Percentiles rank a stretch among this genome's conserved stretches.
phyloP scores from a whole-genome alignment of 139 green algal species.

The Diplosphaera chodatii region DNA sequence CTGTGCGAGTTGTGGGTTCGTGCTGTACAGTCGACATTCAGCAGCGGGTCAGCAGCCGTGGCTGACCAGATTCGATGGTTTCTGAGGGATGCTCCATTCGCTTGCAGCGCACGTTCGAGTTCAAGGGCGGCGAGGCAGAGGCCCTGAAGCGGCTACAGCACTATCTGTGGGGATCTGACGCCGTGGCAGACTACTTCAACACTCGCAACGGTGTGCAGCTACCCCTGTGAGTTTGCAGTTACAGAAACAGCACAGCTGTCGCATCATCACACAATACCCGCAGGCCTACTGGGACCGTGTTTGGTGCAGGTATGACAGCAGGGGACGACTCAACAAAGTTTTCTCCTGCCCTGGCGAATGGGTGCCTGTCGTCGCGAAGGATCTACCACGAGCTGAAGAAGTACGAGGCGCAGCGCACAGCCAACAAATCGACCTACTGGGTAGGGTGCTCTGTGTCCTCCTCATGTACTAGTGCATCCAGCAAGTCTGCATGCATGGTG shows the following conservation, averaged over 20 bases:
- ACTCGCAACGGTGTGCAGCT: constrained; percentile 43
- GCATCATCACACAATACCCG: too few relatives aligned
- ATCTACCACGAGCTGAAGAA: constrained; percentile 66
- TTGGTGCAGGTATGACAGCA: constrained; percentile 80
- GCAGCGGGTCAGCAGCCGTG: too few relatives aligned
- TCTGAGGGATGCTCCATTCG: too few relatives aligned
- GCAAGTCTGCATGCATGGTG: constrained; percentile 22
- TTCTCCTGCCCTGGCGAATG: constrained; percentile 81
- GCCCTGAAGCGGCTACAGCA: constrained; percentile 84
- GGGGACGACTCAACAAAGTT: constrained; percentile 94
- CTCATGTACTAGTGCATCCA: too few relatives aligned
- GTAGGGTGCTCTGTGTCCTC: not conserved
- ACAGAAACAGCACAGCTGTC: too few relatives aligned
- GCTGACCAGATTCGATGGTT: too few relatives aligned
- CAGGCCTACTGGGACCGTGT: too few relatives aligned
- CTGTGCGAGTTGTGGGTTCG: too few relatives aligned
- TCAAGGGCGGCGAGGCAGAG: constrained; percentile 83
- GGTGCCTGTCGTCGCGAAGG: constrained; percentile 81
- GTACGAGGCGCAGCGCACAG: constrained; percentile 73
- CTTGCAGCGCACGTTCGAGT: constrained; percentile 56
- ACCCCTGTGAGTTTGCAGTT: constrained; percentile 38
- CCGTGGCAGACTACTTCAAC: constrained; percentile 70
- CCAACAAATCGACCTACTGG: constrained; percentile 96
- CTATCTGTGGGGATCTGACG: constrained; percentile 88
- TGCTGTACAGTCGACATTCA: too few relatives aligned